A percentile compares a stretch with the other conserved stretches of the same genome.
phyloP scores from a whole-genome alignment of 805 yeast species.

The Hanseniaspora mollemarum region DNA sequence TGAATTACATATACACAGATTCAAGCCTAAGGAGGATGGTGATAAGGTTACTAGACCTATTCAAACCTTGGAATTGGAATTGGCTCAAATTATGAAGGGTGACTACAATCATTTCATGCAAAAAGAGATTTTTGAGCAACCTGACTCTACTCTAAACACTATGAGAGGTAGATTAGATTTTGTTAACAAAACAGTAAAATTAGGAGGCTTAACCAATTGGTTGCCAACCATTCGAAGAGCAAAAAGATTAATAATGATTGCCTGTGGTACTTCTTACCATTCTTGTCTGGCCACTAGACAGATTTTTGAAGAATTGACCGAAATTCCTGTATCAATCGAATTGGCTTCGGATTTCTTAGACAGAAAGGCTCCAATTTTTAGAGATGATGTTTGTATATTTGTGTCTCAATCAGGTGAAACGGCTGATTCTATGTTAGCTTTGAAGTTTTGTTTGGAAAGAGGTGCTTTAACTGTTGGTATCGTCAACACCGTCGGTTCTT shows the following conservation, averaged over 20 bases:
- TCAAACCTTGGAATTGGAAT: constrained; percentile 92
- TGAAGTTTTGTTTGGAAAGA: constrained; percentile 89
- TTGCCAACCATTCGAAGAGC: constrained; percentile 84
- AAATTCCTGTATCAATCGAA: constrained; percentile 85
- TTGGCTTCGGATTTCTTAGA: constrained; percentile 91
- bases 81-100: constrained; percentile 97
- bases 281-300: constrained; percentile 96
- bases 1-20: constrained; percentile 95
- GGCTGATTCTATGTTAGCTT: constrained; percentile 90
- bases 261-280: constrained; percentile 98
- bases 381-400: constrained; percentile 95
- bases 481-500: constrained; percentile 94
- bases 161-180: constrained; percentile 99
- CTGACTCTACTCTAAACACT: constrained; percentile 94
- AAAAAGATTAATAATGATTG: constrained; percentile 93
- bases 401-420: constrained; percentile 99
- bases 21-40: constrained; percentile 63
- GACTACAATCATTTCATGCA: constrained; percentile 94
- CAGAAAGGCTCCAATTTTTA: constrained; percentile 89
- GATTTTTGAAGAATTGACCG: constrained; percentile 90
- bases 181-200: constrained; percentile 57
- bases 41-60: constrained; percentile 91
- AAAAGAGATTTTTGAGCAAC: constrained; percentile 97
- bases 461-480: constrained; percentile 97
- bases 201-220: constrained; percentile 84